Evolutionary conservation across 192 early-diverging fungal species (phyloP).

Genomic region (Mortierella claussenii): DNA sequence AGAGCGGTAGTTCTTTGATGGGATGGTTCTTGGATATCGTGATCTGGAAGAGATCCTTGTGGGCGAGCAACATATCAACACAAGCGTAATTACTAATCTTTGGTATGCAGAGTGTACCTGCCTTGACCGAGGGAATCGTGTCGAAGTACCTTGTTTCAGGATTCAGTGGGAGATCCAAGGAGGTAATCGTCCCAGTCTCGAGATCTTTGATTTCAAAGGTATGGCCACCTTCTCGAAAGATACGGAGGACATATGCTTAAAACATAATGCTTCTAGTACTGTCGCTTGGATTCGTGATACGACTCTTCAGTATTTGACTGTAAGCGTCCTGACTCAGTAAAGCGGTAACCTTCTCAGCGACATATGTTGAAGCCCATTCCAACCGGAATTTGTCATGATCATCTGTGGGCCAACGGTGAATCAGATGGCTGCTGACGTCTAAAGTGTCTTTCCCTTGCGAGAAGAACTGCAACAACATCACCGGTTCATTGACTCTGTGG

Average conservation of each 20-base stretch:
- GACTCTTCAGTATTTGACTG: conserved; percentile 15
- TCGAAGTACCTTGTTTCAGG: conserved; percentile 1
- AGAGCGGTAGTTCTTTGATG: conserved; percentile 25
- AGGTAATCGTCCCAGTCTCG: neutral
- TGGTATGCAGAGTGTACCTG: conserved; percentile 13
- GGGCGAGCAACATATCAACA: conserved; percentile 26
- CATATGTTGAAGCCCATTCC: conserved; percentile 35
- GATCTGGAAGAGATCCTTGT: conserved; percentile 18
- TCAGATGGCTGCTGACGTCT: conserved; percentile 26
- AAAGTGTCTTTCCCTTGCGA: conserved; percentile 7
- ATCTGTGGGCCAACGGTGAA: conserved; percentile 37
- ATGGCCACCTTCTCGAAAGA: conserved; percentile 23
- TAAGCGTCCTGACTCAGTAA: conserved; percentile 10
- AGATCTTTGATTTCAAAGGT: conserved; percentile 17
- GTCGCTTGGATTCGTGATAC: neutral
- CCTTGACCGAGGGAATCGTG: neutral
- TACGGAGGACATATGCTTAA: conserved; percentile 20
- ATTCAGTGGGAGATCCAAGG: neutral
- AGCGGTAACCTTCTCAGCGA: conserved; percentile 7
- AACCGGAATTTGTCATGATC: conserved; percentile 10
- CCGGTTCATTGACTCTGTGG: conserved; percentile 8
- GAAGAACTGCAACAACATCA: conserved; percentile 23
- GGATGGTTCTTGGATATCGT: conserved; percentile 13
- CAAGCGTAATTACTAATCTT: conserved; percentile 14
- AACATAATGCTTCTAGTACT: conserved; percentile 33